Evolutionary conservation across 345 rosid species (phyloP), one percentile per base, ranked within the genome.

Genomic region (Atalantia buxifolia): DNA sequence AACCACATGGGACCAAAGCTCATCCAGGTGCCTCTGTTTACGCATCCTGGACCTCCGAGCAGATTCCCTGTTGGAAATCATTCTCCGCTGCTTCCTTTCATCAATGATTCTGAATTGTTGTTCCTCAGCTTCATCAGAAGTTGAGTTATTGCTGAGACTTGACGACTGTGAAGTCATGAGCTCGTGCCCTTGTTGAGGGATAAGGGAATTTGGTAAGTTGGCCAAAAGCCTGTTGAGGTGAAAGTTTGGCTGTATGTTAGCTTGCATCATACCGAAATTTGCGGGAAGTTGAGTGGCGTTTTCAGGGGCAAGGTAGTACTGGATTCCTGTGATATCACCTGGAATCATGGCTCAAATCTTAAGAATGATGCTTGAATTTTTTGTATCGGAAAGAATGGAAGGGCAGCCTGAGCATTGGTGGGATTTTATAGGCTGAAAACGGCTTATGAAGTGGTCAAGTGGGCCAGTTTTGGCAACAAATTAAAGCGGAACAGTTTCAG

Each of bases 21-120:
- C 99, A 83, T 95, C 98, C 35, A 95, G 91, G 88, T 95, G 98
- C 84, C 84, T 92, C 84, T 93, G 99, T 71, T 95, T 95, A 81
- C 99, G 83, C 98, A 93, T 93, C 88, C 99, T 79, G 16, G 99
- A 95, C 86, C 99, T 85, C 1, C 99, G 88, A 24, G 99, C 99
- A 6, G 99, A 95, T 81, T 95, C 99, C 80, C 99, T 85, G 78
- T 95, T 95, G 7, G 99, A 95, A 64, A 95, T 90, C 99, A 93
- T 95, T 81, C 98, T 88, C 69, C 98, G 83, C 81, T 89, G 92
- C 86, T 88, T 94, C 95, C 99, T 90, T 81, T 96, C 98, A 30
- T 96, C 93, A 33, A 92, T 89, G 81, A 86, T 74, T 35, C 83
- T 71, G 35, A 82, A 83, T 71, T 93, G 98, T 28, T 85, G 88